Conservation (phyloP, 495 filamentous ascomycete species). For the Clavariopsis aquatica region DNA sequence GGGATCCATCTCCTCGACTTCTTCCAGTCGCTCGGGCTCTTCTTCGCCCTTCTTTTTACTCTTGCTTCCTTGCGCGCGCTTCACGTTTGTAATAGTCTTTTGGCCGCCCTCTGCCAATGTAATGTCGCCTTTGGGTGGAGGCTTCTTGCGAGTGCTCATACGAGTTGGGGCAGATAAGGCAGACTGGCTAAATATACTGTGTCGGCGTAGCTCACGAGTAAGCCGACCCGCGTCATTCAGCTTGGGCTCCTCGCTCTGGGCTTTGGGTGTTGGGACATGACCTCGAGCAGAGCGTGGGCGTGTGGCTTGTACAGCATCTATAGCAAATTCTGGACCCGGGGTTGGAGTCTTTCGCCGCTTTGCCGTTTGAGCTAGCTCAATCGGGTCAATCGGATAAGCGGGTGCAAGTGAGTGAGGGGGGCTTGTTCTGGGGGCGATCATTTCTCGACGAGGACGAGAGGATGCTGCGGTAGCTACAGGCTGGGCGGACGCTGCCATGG, state of each 20-base stretch:
- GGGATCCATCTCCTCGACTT: constrained; percentile 83
- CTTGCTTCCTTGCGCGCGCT: constrained; percentile 77
- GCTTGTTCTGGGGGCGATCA: constrained; percentile 24
- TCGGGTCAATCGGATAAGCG: not conserved
- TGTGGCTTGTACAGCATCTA: not conserved
- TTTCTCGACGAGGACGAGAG: constrained; percentile 30
- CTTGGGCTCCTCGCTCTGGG: constrained; percentile 46
- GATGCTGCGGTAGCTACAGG: constrained; percentile 30
- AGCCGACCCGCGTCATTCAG: constrained; percentile 22
- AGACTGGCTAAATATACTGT: constrained; percentile 41
- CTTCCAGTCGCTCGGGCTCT: constrained; percentile 59
- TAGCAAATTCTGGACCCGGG: constrained; percentile 15
- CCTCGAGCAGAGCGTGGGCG: constrained; percentile 32
- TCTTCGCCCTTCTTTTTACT: constrained; percentile 50
- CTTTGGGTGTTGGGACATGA: constrained; percentile 38
- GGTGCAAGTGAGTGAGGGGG: constrained; percentile 1
- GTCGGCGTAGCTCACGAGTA: constrained; percentile 41
- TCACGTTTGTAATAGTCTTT: constrained; percentile 70
- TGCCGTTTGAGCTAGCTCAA: not conserved
- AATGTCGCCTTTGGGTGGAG: constrained; percentile 42
- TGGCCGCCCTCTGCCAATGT: constrained; percentile 67
- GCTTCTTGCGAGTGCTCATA: constrained; percentile 34
- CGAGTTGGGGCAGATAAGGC: constrained; percentile 19
- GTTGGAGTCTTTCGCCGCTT: constrained; percentile 22
- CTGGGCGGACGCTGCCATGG: constrained; percentile 1